Percentiles rank a stretch among this genome's conserved stretches.
phyloP scores from a whole-genome alignment of 495 filamentous ascomycete species.

The Bacidia gigantensis region DNA sequence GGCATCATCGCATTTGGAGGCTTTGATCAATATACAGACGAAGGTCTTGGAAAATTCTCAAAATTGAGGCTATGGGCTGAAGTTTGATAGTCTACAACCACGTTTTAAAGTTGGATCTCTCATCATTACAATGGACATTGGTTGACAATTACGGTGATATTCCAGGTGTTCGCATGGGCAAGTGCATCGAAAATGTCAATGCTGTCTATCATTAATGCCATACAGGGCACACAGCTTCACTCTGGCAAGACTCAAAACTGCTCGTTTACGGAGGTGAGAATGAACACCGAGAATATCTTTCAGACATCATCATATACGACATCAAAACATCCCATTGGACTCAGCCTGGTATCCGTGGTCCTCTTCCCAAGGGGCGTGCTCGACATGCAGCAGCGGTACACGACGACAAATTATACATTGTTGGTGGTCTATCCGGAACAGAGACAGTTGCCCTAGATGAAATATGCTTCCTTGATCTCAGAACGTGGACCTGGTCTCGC shows the following conservation, averaged over 20 bases:
- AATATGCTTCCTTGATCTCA: conserved; percentile 88
- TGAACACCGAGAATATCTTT: conserved; percentile 87
- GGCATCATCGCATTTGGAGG: conserved; percentile 96
- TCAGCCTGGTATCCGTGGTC: conserved; percentile 71
- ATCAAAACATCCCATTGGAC: conserved; percentile 87
- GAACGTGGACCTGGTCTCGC: conserved; percentile 95
- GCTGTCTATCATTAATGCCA: too few species aligned
- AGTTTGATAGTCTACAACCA: conserved; percentile 78
- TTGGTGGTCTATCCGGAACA: conserved; percentile 79
- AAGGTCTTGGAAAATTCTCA: conserved; percentile 36
- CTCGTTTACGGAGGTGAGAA: conserved; percentile 96
- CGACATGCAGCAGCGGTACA: conserved; percentile 88
- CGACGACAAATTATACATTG: conserved; percentile 90
- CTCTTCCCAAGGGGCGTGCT: conserved; percentile 74
- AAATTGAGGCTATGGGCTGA: conserved; percentile 12
- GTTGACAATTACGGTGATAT: conserved; percentile 99
- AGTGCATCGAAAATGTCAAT: conserved; percentile 15
- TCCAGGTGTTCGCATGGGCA: conserved; percentile 95
- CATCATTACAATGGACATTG: conserved; percentile 78
- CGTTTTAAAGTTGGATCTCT: conserved; percentile 74
- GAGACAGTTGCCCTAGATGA: conserved; percentile 85
- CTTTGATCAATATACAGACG: conserved; percentile 98
- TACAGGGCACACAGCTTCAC: conserved; percentile 90
- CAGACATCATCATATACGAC: conserved; percentile 92
- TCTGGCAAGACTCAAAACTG: conserved; percentile 88